Evolutionary conservation across 352 stramenopile species (phyloP).

Genomic region (Elongisporangium anandrum): DNA sequence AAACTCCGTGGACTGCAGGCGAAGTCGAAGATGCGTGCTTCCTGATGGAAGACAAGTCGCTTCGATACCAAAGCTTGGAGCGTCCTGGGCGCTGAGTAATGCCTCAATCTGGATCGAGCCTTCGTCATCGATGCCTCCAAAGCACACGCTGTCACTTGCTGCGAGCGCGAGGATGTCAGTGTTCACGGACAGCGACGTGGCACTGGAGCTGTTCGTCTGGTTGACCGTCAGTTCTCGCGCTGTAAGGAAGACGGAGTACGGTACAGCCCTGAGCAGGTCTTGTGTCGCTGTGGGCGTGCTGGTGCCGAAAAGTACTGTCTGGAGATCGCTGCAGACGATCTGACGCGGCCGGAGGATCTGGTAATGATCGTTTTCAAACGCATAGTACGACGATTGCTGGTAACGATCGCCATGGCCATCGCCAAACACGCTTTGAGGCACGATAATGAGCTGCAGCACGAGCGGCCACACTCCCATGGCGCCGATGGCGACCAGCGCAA

Average conservation of each 20-base stretch:
- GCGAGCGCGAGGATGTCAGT: slow-evolving; percentile 19
- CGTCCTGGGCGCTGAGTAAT: slow-evolving; percentile 16
- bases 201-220: slow-evolving; percentile 9
- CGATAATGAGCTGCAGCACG: slow-evolving; percentile 19
- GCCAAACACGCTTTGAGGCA: slow-evolving; percentile 29
- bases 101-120: slow-evolving; percentile 28
- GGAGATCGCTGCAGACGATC: slow-evolving; percentile 19
- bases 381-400: slow-evolving; percentile 22
- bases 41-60: slow-evolving; percentile 13
- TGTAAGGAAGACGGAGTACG: slow-evolving; percentile 11
- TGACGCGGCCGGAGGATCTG: slow-evolving; percentile 19
- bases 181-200: slow-evolving; percentile 11
- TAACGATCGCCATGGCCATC: slow-evolving; percentile 40
- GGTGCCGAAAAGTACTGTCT: slow-evolving; percentile 10
- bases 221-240: slow-evolving; percentile 20
- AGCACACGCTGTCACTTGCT: slow-evolving; percentile 17
- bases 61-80: slow-evolving; percentile 18
- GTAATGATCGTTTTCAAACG: slow-evolving; percentile 32
- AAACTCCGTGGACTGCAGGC: slow-evolving; percentile 27
- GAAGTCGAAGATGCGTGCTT: slow-evolving; percentile 18
- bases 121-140: slow-evolving; percentile 27
- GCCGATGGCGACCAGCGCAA: slow-evolving; percentile 23
- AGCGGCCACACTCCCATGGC: slow-evolving; percentile 34
- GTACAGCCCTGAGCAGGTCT: slow-evolving; percentile 20
- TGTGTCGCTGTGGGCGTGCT: not conserved